These are phyloP conservation scores for Mycena pura DNA, from an alignment of 768 basidiomycete genomes.

Conservation along the genomic window DNA sequence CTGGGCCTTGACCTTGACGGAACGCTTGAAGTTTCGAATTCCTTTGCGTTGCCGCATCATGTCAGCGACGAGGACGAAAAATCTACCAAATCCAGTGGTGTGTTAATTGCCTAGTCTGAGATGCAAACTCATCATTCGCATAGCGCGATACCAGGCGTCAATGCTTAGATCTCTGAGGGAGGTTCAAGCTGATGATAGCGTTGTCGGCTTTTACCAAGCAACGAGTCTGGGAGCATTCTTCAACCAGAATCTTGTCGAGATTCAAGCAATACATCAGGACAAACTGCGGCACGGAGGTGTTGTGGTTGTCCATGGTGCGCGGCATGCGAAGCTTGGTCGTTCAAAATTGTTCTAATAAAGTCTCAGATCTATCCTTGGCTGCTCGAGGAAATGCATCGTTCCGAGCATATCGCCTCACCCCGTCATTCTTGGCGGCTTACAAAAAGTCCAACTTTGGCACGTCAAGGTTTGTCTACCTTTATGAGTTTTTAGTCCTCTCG, in stretches of 20 bases:
- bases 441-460: slow-evolving; percentile 86
- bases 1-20: slow-evolving; percentile 94
- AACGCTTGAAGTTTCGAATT: slow-evolving; percentile 88
- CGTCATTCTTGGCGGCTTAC: slow-evolving; percentile 81
- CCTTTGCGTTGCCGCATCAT: slow-evolving; percentile 82
- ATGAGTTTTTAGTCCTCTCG: slow-evolving; percentile 6
- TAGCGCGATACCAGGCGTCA: slow-evolving; percentile 81
- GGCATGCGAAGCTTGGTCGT: slow-evolving; percentile 5
- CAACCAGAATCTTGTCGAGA: slow-evolving; percentile 80
- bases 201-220: slow-evolving; percentile 94
- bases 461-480: slow-evolving; percentile 62
- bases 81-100: slow-evolving; percentile 76
- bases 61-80: slow-evolving; percentile 82
- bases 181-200: slow-evolving; percentile 89
- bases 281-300: slow-evolving; percentile 86
- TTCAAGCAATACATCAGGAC: slow-evolving; percentile 85
- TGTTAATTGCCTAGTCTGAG: slow-evolving; percentile 34
- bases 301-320: slow-evolving; percentile 82
- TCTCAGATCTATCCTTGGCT: slow-evolving; percentile 75
- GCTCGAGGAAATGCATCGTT: slow-evolving; percentile 86
- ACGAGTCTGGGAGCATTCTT: slow-evolving; percentile 86
- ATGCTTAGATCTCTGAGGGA: slow-evolving; percentile 91
- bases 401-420: slow-evolving; percentile 86
- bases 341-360: slow-evolving; percentile 16
- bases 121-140: slow-evolving; percentile 9